phyloP scores from a whole-genome alignment of 345 rosid genomes.

The Brassica carinata region DNA sequence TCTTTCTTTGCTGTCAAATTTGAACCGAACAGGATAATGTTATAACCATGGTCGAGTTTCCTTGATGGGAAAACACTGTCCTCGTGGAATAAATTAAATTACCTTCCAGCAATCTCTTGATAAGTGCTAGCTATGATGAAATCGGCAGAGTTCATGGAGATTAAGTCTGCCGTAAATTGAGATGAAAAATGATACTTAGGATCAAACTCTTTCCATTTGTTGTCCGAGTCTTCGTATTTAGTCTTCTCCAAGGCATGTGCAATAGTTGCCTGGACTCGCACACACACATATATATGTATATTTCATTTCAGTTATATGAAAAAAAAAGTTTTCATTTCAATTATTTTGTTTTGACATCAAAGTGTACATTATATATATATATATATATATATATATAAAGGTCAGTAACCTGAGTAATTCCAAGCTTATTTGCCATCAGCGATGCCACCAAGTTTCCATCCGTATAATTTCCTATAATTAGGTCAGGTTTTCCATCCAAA shows the following conservation, averaged over 20 bases:
- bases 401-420: slow-evolving; percentile 67
- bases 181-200: slow-evolving; percentile 85
- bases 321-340: not conserved
- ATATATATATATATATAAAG: slow-evolving; percentile 18
- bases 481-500: slow-evolving; percentile 82
- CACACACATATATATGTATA: not conserved
- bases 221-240: slow-evolving; percentile 80
- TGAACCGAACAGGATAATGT: not conserved
- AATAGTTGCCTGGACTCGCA: slow-evolving; percentile 62
- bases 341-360: not conserved
- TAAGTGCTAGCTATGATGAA: slow-evolving; percentile 82
- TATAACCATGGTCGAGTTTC: not conserved
- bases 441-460: slow-evolving; percentile 94
- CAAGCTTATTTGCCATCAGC: slow-evolving; percentile 78
- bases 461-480: slow-evolving; percentile 84
- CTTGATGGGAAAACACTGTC: not conserved
- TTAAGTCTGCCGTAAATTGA: slow-evolving; percentile 81
- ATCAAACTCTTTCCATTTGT: slow-evolving; percentile 83
- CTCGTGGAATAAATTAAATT: not conserved
- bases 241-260: slow-evolving; percentile 98
- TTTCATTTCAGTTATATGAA: not conserved
- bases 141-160: slow-evolving; percentile 81
- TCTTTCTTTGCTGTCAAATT: slow-evolving; percentile 61
- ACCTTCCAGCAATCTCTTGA: slow-evolving; percentile 96
- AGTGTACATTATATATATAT: not conserved